Percentiles rank a stretch among this genome's conserved stretches.
Evolutionary conservation across 2,329 filamentous ascomycete species (phyloP).

Genomic region (Xenoacremonium recifei): DNA sequence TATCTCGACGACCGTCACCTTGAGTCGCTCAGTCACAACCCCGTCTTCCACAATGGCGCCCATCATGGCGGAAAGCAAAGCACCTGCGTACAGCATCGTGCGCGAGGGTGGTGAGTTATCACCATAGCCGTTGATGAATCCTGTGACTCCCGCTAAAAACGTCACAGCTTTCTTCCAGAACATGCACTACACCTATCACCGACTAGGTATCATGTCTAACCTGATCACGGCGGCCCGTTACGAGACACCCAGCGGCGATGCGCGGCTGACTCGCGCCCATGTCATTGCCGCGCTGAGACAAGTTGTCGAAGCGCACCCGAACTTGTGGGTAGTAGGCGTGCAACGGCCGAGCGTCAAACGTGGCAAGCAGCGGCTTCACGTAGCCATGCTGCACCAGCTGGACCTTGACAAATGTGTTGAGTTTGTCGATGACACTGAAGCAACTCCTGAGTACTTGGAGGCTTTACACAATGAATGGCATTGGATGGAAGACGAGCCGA

Average conservation of each 20-base stretch:
- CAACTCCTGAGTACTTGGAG: conserved; percentile 1
- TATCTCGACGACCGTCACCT: no score
- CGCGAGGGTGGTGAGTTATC: no score
- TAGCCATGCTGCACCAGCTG: conserved; percentile 11
- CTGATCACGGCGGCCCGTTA: conserved; percentile 19
- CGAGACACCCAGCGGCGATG: neutral
- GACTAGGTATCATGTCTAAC: conserved; percentile 15
- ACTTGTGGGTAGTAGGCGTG: neutral
- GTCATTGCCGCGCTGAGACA: conserved; percentile 7
- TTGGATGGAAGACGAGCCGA: conserved; percentile 5
- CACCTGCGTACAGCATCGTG: no score
- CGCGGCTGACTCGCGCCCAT: neutral
- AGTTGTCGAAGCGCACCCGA: conserved; percentile 1
- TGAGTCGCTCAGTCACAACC: no score
- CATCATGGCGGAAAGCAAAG: no score
- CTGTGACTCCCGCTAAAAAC: no score
- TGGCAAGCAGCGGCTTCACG: conserved; percentile 1
- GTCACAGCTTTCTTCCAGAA: conserved; percentile 12
- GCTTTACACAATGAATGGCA: conserved; percentile 14
- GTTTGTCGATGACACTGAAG: conserved; percentile 1
- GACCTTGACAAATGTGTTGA: conserved; percentile 15
- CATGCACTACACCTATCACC: conserved; percentile 18
- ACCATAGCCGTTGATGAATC: no score
- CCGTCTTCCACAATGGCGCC: no score
- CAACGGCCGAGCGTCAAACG: neutral